Evolutionary conservation across 1,139 yeast genomes (phyloP).

Genomic region (Suhomyces wounanorum): DNA sequence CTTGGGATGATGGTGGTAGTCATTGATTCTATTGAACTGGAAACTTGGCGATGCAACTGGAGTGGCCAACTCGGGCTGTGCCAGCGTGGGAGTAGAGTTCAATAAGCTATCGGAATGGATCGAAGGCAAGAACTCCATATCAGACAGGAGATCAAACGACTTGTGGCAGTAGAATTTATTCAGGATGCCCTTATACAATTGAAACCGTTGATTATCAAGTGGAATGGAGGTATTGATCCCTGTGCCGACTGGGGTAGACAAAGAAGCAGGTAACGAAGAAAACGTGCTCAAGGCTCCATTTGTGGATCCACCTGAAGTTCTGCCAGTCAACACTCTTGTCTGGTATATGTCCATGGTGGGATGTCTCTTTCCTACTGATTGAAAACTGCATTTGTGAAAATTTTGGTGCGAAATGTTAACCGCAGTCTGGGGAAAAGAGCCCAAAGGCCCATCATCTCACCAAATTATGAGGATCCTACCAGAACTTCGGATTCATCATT

Average conservation of each 20-base stretch:
- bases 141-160: slow-evolving; percentile 71
- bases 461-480: neutral
- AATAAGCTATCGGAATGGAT: slow-evolving; percentile 23
- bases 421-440: neutral
- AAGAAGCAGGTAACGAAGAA: neutral
- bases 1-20: slow-evolving; percentile 10
- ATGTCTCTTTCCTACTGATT: neutral
- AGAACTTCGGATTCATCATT: neutral
- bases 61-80: slow-evolving; percentile 7
- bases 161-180: slow-evolving; percentile 62
- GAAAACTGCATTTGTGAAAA: neutral
- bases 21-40: slow-evolving; percentile 15
- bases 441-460: neutral
- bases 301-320: neutral
- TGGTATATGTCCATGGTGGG: slow-evolving; percentile 1
- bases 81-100: slow-evolving; percentile 2
- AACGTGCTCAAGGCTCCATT: neutral
- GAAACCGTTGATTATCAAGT: slow-evolving; percentile 20
- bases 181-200: slow-evolving; percentile 32
- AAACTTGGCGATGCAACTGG: slow-evolving; percentile 15
- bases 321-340: neutral
- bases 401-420: slow-evolving; percentile 1
- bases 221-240: slow-evolving; percentile 3
- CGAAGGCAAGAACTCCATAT: slow-evolving; percentile 67
- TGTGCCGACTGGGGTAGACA: neutral